phyloP scores from a whole-genome alignment of 2,329 filamentous ascomycete species.

The Rhinocladiella mackenziei region DNA sequence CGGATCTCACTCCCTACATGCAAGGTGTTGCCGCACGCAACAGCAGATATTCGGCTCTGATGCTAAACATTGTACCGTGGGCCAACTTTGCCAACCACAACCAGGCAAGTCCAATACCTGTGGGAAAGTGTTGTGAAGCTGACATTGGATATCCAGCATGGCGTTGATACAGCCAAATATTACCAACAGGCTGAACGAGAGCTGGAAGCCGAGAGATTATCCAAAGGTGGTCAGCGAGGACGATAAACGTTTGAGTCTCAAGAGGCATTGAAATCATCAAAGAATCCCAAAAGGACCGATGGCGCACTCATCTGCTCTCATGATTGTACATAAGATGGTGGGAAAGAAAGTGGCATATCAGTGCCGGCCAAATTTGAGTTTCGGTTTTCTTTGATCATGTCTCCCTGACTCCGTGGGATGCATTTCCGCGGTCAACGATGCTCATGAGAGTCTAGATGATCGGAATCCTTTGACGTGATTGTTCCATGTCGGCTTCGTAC shows the following conservation, averaged over 20 bases:
- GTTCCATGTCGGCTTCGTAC: background rate
- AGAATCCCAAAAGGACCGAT: background rate
- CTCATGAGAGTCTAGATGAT: background rate
- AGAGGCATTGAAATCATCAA: slow-evolving; percentile 1
- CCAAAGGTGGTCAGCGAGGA: slow-evolving; percentile 13
- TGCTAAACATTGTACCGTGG: slow-evolving; percentile 84
- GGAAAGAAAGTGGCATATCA: no score
- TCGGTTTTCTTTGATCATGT: no score
- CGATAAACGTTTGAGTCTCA: no score
- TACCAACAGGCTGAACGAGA: slow-evolving; percentile 93
- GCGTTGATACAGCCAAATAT: slow-evolving; percentile 97
- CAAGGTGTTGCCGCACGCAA: slow-evolving; percentile 91
- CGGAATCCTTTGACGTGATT: background rate
- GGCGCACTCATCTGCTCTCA: background rate
- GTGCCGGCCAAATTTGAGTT: background rate
- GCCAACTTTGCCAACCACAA: slow-evolving; percentile 98
- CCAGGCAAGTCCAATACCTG: slow-evolving; percentile 45
- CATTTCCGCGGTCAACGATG: no score
- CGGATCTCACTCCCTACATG: slow-evolving; percentile 75
- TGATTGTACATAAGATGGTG: background rate
- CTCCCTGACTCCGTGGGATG: no score
- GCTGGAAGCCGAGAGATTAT: slow-evolving; percentile 66
- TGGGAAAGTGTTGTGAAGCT: slow-evolving; percentile 6
- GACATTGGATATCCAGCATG: slow-evolving; percentile 58
- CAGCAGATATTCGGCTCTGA: slow-evolving; percentile 83